Base-by-base conservation (phyloP, 2,329 filamentous ascomycete genomes). In the Aureobasidium sp. region DNA sequence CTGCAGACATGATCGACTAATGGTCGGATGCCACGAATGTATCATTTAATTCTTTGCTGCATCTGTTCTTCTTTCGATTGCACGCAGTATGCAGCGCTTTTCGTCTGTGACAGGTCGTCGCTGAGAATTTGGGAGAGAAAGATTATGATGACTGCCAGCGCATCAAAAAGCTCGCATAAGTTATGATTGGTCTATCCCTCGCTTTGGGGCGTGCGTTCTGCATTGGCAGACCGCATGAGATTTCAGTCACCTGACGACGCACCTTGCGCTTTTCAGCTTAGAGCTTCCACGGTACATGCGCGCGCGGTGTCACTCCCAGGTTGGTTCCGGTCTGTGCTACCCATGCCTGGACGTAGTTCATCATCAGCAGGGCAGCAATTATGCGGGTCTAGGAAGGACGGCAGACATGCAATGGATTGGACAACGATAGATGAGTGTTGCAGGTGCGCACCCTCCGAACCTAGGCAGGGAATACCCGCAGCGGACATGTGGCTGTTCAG, bases 31-130 rank as follows among this genome's bases (percentile, higher is more conserved):
- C 48, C 48, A 41, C 37, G 37, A 51, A 39, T 30, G 45, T 39
- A 29, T 39, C 45, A 39, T 37, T 48, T 37, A 24, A 12, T 45
- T 16, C 30, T 24, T 17, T 22, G 19, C 45, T 49, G 45, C 45
- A 19, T 29, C 34, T 39, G 30, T 49, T 49, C 45, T 49, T 24
- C 10, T 19, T 49, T 30, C 35, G 19, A 40, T 37, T 17, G 22
- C 45, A 29, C 45, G 45, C 45, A 50, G 25, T 39, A 22, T 50
- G 45, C 34, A 29, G 45, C 34, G 39, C 29, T 30, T 38, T 34
- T 50, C 34, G 35, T 50, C 45, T 32, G 48, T 51, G 48, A 51
- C 48, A 51, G 27, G 48, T 51, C 48, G 37, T 32, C 29, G 41
- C 34, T 24, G 17, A 6, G 14, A 32, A 12, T 34, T n/a, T 38